A percentile compares a stretch with the other conserved stretches of the same genome.
Evolutionary conservation across 345 rosid species (phyloP).

Genomic region (Pugionium cornutum): DNA sequence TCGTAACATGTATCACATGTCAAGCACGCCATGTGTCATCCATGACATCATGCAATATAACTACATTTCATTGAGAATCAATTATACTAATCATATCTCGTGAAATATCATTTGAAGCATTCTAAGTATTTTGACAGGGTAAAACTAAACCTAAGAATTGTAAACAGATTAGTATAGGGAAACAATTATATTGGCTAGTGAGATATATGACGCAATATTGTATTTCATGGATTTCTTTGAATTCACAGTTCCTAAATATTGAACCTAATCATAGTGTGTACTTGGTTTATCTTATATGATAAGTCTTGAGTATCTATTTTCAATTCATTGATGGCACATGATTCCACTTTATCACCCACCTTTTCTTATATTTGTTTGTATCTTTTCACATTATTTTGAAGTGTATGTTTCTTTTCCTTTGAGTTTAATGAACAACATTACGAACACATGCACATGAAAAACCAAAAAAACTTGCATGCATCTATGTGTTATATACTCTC

Average conservation of each 20-base stretch:
- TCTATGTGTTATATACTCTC: neutral
- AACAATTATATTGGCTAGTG: too few species aligned
- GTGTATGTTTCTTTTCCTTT: neutral
- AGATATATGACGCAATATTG: too few species aligned
- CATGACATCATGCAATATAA: constrained; percentile 13
- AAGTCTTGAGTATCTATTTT: constrained; percentile 3
- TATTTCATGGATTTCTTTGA: too few species aligned
- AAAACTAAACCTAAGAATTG: too few species aligned
- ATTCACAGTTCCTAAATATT: too few species aligned
- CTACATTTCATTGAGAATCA: constrained; percentile 7
- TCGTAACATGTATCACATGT: constrained; percentile 30
- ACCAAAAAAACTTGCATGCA: neutral
- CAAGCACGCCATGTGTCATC: constrained; percentile 13
- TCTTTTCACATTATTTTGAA: constrained; percentile 16
- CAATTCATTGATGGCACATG: constrained; percentile 22
- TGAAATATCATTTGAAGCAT: too few species aligned
- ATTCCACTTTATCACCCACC: constrained; percentile 22
- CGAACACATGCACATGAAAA: neutral
- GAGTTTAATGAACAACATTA: constrained; percentile 7
- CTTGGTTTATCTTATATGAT: constrained; percentile 3
- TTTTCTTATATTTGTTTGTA: constrained; percentile 18
- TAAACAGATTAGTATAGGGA: too few species aligned
- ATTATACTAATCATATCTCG: too few species aligned
- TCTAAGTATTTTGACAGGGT: too few species aligned
- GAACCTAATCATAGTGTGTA: neutral